These are phyloP conservation scores for Aspergillus sp. DNA, from an alignment of 2,329 filamentous ascomycete genomes.

Conservation along the genomic window DNA sequence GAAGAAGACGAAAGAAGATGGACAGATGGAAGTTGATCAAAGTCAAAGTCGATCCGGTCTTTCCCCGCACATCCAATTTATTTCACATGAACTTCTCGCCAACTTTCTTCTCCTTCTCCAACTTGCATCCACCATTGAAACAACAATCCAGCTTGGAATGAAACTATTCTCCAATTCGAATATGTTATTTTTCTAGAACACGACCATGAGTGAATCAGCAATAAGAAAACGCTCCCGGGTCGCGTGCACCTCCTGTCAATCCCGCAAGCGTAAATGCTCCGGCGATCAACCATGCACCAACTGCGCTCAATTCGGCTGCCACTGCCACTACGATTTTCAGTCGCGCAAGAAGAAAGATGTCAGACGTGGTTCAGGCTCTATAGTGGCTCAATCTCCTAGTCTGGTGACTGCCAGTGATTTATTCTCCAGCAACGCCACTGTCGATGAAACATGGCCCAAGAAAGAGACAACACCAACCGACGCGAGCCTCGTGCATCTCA, in stretches of 20 bases:
- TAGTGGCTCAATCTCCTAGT: slow-evolving; percentile 8
- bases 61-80: too few relatives aligned
- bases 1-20: too few relatives aligned
- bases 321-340: slow-evolving; percentile 44
- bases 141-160: too few relatives aligned
- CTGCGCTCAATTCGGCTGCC: slow-evolving; percentile 51
- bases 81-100: too few relatives aligned
- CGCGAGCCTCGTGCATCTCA: slow-evolving; percentile 18
- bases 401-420: slow-evolving; percentile 2
- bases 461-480: slow-evolving; percentile 3
- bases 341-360: slow-evolving; percentile 27
- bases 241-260: slow-evolving; percentile 50
- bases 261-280: slow-evolving; percentile 55
- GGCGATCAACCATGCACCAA: slow-evolving; percentile 50
- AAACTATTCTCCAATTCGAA: too few relatives aligned
- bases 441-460: slow-evolving; percentile 4
- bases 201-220: slow-evolving; percentile 21
- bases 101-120: too few relatives aligned
- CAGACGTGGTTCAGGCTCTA: slow-evolving; percentile 15
- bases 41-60: too few relatives aligned
- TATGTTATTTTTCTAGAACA: too few relatives aligned
- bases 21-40: too few relatives aligned
- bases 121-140: too few relatives aligned
- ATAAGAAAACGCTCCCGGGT: slow-evolving; percentile 38
- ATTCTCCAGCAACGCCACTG: slow-evolving; percentile 4